Base-by-base conservation (phyloP, 2,329 filamentous ascomycete species). In the Endoconidiophora polonica region DNA sequence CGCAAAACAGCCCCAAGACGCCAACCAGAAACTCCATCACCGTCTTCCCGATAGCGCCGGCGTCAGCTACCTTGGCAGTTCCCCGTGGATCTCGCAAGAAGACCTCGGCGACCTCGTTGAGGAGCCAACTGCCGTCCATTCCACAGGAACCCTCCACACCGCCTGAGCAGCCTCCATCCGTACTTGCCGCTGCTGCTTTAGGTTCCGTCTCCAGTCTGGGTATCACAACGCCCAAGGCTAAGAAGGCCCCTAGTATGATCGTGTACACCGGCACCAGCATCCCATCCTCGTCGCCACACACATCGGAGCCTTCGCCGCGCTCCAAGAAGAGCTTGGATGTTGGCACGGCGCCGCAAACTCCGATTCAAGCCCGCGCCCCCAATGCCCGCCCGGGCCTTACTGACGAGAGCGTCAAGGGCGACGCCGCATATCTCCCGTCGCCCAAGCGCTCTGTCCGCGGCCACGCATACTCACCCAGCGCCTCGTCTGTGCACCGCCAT, bases 341-440 rank as follows among this genome's bases (percentile, higher is more conserved):
- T 5, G 70, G 4, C 23, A 40, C 71, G 1, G 62, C 65, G 22
- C 65, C 71, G 2, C 29, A 43, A 20, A 52, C 45, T 23, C 69
- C 74, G 1, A 69, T 77, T 7, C 64, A 77, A 24, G 76, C 76
- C 10, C 66, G 70, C 44, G 77, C 77, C 5, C 77, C 77, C 10
- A 81, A 81, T 56, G 68, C 77, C n/a, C 66, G 77, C 18, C 69
- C 68, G 1, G 77, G 77, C 14, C 67, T 81, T 4, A 81, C 77
- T 2, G 77, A 81, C 54, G 74, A 79, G 56, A 62, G 69, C 1
- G 60, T 80, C 2, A 75, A 76, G 4, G 77, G 77, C 33, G 77
- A 74, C 52, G 71, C 72, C 43, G 74, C 77, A 3, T 81, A 77
- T 55, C 60, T 81, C 26, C 61, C 70, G 5, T 63, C 66, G 9